Percentiles rank a stretch among this genome's conserved stretches.
Conservation (phyloP, 371 early-diverging fungal species). For the Globomyces sp. region DNA sequence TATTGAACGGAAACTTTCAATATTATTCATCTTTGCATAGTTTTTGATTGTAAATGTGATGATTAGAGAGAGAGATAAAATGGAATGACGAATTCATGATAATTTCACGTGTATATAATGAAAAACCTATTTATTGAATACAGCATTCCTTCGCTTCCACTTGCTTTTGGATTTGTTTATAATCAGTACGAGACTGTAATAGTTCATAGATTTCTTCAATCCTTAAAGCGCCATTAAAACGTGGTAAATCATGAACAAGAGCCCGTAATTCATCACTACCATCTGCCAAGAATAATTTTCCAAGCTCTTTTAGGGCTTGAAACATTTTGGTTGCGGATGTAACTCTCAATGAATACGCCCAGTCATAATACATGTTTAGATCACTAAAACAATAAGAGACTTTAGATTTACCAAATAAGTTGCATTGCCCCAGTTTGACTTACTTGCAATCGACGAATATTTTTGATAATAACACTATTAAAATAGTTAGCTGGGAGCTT, state of each 20-base stretch:
- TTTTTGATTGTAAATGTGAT: too few species aligned
- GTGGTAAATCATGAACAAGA: conserved; percentile 77
- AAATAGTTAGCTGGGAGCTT: conserved; percentile 2
- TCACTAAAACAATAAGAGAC: conserved; percentile 57
- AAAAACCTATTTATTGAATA: conserved; percentile 31
- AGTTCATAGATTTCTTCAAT: conserved; percentile 92
- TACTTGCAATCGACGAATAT: conserved; percentile 75
- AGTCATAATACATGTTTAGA: conserved; percentile 77
- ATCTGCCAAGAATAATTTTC: conserved; percentile 86
- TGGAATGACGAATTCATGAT: too few species aligned
- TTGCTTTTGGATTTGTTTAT: conserved; percentile 74
- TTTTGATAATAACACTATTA: conserved; percentile 65
- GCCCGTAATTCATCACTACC: conserved; percentile 75
- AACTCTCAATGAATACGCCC: conserved; percentile 66
- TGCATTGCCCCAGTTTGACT: conserved; percentile 78
- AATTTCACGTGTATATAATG: background rate
- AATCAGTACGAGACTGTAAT: conserved; percentile 83
- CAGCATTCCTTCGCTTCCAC: conserved; percentile 74
- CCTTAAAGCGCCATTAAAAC: conserved; percentile 81
- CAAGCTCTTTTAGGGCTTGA: conserved; percentile 84
- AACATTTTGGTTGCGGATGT: conserved; percentile 74
- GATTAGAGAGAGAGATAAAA: too few species aligned
- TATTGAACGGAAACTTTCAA: too few species aligned
- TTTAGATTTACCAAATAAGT: conserved; percentile 60
- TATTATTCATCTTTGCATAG: too few species aligned